These are phyloP conservation scores for Rossbeevera mucosa DNA, from an alignment of 768 basidiomycete genomes.

Conservation along the genomic window DNA sequence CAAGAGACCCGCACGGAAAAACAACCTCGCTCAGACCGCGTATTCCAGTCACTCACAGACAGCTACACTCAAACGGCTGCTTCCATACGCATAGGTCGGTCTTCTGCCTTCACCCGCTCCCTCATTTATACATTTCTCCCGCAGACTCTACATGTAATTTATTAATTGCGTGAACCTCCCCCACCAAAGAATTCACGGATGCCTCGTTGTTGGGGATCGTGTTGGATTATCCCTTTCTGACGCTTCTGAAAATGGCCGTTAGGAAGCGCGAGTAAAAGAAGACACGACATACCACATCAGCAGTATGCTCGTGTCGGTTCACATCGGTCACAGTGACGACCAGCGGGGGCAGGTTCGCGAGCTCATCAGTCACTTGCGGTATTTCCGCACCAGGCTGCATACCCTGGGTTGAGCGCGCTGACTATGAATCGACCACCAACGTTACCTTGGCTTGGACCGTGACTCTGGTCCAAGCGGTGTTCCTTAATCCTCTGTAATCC, in stretches of 20 bases:
- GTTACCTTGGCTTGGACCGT: slow-evolving; percentile 46
- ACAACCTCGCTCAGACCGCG: slow-evolving; percentile 58
- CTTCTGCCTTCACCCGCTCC: neutral
- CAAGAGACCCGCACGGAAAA: slow-evolving; percentile 63
- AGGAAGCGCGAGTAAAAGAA: neutral
- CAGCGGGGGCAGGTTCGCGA: slow-evolving; percentile 32
- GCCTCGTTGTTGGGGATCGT: slow-evolving; percentile 72
- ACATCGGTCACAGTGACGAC: slow-evolving; percentile 46
- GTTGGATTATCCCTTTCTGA: slow-evolving; percentile 73
- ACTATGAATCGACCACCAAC: neutral
- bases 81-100: slow-evolving; percentile 56
- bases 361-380: slow-evolving; percentile 11
- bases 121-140: neutral
- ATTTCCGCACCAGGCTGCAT: slow-evolving; percentile 29
- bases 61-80: slow-evolving; percentile 59
- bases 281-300: slow-evolving; percentile 46
- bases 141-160: slow-evolving; percentile 9
- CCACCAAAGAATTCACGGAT: slow-evolving; percentile 71
- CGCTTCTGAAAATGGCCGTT: slow-evolving; percentile 42
- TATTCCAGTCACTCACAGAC: slow-evolving; percentile 67
- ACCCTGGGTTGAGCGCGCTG: slow-evolving; percentile 3
- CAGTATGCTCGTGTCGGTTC: slow-evolving; percentile 53
- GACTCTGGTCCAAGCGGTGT: slow-evolving; percentile 67
- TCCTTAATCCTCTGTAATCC: slow-evolving; percentile 49
- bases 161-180: slow-evolving; percentile 9